These are phyloP conservation scores for Hyphopichia buzzinii DNA, from an alignment of 1,139 yeast species.

Conservation along the genomic window DNA sequence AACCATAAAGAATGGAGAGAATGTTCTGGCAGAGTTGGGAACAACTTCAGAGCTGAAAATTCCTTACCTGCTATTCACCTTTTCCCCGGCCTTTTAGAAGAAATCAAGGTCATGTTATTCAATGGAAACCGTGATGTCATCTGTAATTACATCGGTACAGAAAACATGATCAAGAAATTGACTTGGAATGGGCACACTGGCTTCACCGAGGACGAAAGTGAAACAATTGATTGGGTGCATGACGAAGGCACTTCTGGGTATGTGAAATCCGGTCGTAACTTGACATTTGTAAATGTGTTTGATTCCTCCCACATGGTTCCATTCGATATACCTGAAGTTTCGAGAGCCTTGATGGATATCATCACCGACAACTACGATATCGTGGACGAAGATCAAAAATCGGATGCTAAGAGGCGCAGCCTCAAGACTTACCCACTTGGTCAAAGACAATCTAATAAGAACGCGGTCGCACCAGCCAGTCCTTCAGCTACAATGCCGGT, in stretches of 20 bases:
- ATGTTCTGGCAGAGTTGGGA: slow-evolving; percentile 63
- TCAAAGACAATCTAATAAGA: slow-evolving; percentile 10
- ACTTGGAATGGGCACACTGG: slow-evolving; percentile 70
- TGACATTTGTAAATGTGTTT: slow-evolving; percentile 72
- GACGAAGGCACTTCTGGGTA: slow-evolving; percentile 49
- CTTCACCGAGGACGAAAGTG: slow-evolving; percentile 33
- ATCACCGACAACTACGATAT: slow-evolving; percentile 34
- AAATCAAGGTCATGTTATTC: slow-evolving; percentile 68
- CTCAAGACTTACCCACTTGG: slow-evolving; percentile 35
- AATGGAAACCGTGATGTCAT: slow-evolving; percentile 88
- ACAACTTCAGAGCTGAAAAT: slow-evolving; percentile 47
- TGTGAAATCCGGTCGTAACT: slow-evolving; percentile 57
- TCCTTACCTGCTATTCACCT: slow-evolving; percentile 63
- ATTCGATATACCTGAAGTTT: slow-evolving; percentile 67
- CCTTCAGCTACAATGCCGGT: slow-evolving; percentile 3
- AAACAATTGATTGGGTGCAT: slow-evolving; percentile 51
- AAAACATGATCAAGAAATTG: slow-evolving; percentile 58
- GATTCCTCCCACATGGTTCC: slow-evolving; percentile 96
- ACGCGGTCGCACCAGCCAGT: slow-evolving; percentile 7
- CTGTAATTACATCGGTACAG: slow-evolving; percentile 81
- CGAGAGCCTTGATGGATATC: slow-evolving; percentile 68
- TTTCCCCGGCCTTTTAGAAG: slow-evolving; percentile 60
- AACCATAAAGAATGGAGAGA: slow-evolving; percentile 62
- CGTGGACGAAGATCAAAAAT: slow-evolving; percentile 10
- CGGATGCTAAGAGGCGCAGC: slow-evolving; percentile 15